Conservation (phyloP, 495 filamentous ascomycete genomes). For the Xylaria cubensis region DNA sequence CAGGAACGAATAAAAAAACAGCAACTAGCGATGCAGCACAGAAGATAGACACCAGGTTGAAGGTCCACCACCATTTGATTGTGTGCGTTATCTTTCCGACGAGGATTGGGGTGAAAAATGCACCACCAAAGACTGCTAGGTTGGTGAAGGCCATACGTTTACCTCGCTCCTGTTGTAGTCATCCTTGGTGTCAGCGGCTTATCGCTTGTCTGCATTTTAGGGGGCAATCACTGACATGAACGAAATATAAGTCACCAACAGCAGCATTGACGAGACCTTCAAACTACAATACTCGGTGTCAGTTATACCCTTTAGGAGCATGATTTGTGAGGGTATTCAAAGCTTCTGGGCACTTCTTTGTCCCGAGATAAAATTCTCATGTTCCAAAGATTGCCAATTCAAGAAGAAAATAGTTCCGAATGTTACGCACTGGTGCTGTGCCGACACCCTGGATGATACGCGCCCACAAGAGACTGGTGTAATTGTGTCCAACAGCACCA, state of each 20-base stretch:
- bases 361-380: too few relatives aligned
- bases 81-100: constrained; percentile 83
- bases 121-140: constrained; percentile 86
- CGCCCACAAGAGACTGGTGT: constrained; percentile 75
- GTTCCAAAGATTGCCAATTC: constrained; percentile 52
- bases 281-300: constrained; percentile 45
- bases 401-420: too few relatives aligned
- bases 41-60: constrained; percentile 78
- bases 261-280: constrained; percentile 79
- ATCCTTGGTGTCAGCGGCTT: constrained; percentile 22
- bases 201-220: neutral
- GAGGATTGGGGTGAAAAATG: constrained; percentile 88
- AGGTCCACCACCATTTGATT: constrained; percentile 81
- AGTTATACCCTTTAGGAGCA: too few relatives aligned
- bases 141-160: constrained; percentile 91
- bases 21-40: constrained; percentile 66
- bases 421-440: constrained; percentile 58
- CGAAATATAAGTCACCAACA: constrained; percentile 78
- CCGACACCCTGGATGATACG: constrained; percentile 78
- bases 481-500: constrained; percentile 69
- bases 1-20: constrained; percentile 80
- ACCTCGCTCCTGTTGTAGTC: constrained; percentile 67
- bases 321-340: too few relatives aligned
- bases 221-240: constrained; percentile 64
- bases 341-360: too few relatives aligned